Percentiles rank a stretch among this genome's conserved stretches.
These are phyloP conservation scores for Rhododendron williamsianum DNA, from an alignment of 148 eudicot genomes.

Conservation along the genomic window DNA sequence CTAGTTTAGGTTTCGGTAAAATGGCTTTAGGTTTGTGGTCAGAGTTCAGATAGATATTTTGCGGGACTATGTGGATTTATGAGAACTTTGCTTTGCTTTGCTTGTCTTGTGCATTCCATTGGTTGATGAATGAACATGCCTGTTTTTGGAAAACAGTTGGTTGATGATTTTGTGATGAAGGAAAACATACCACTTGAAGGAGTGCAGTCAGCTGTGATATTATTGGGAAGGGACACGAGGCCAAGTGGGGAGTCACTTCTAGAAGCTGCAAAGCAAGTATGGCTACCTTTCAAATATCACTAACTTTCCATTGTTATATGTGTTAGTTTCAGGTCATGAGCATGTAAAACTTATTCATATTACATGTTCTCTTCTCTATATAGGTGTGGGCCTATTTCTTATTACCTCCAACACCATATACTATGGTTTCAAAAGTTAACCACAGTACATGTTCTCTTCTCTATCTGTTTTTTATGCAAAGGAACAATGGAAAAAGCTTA, in stretches of 20 bases:
- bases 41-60: not conserved
- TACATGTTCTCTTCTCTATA: not conserved
- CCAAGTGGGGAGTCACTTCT: slow-evolving; percentile 87
- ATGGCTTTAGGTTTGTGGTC: not conserved
- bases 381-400: not conserved
- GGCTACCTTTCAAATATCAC: not conserved
- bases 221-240: slow-evolving; percentile 93
- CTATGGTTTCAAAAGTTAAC: not conserved
- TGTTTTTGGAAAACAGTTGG: slow-evolving; percentile 39
- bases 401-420: not conserved
- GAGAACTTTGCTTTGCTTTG: not conserved
- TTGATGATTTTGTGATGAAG: slow-evolving; percentile 68
- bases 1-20: not conserved
- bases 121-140: not conserved
- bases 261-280: slow-evolving; percentile 87
- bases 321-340: not conserved
- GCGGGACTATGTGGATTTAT: not conserved
- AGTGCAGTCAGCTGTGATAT: slow-evolving; percentile 39
- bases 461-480: too few relatives aligned
- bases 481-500: not conserved
- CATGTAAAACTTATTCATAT: not conserved
- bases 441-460: not conserved
- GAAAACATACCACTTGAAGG: slow-evolving; percentile 57
- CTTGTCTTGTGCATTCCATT: not conserved
- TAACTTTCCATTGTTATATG: not conserved